Percentiles rank a stretch among this genome's conserved stretches.
These are phyloP conservation scores for Backusella mclennaniae DNA, from an alignment of 192 early-diverging fungal species.

Conservation along the genomic window DNA sequence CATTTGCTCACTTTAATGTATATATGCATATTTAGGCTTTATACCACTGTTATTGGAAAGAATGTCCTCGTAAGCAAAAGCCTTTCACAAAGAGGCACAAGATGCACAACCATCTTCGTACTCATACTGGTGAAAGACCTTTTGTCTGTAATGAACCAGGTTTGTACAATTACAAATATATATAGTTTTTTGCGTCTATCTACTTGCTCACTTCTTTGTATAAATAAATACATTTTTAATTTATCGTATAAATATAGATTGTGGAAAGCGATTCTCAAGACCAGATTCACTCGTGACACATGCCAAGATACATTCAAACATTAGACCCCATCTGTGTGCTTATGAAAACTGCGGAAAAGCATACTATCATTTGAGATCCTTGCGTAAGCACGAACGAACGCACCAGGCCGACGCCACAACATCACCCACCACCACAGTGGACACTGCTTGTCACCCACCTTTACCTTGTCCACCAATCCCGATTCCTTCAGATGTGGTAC, in stretches of 20 bases:
- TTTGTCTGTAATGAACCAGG: constrained; percentile 59
- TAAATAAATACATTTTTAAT: not conserved
- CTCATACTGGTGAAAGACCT: constrained; percentile 77
- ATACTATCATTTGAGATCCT: constrained; percentile 61
- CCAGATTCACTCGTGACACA: constrained; percentile 73
- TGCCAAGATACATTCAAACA: constrained; percentile 58
- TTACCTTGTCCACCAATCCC: not conserved
- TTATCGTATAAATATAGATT: constrained; percentile 39
- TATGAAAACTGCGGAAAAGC: constrained; percentile 40
- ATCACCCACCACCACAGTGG: not conserved
- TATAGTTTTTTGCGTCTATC: not conserved
- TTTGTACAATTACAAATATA: not conserved
- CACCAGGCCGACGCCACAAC: constrained; percentile 21
- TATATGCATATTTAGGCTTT: constrained; percentile 29
- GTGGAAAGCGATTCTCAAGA: constrained; percentile 74
- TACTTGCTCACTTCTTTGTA: not conserved
- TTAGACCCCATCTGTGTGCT: constrained; percentile 53
- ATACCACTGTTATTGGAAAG: constrained; percentile 53
- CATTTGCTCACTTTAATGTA: not conserved
- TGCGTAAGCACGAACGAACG: constrained; percentile 60
- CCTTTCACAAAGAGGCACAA: constrained; percentile 74
- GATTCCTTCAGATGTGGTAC: not conserved
- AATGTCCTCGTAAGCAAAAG: constrained; percentile 49
- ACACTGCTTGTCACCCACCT: not conserved
- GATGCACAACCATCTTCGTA: constrained; percentile 70